Evolutionary conservation across 2,329 filamentous ascomycete genomes (phyloP).

Genomic region (Parafenestella ontariensis): DNA sequence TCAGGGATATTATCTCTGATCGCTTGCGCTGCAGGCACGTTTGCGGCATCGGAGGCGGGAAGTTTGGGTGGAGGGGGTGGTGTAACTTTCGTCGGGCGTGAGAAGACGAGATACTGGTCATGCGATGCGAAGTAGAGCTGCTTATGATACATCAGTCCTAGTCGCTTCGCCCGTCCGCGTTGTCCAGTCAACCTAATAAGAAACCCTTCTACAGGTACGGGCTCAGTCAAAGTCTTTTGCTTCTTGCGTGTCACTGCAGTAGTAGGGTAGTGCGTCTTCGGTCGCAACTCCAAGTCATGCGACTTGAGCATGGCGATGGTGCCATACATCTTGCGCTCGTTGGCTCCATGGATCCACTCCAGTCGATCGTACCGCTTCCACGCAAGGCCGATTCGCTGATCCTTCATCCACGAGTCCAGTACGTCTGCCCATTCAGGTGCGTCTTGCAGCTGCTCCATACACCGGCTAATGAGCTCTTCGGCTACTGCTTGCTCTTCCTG

Average conservation of each 20-base stretch:
- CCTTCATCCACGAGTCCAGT: constrained; percentile 64
- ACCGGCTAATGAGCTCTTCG: constrained; percentile 62
- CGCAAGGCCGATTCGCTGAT: constrained; percentile 67
- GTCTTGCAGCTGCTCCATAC: constrained; percentile 64
- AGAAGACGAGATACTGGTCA: constrained; percentile 69
- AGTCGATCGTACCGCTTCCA: constrained; percentile 74
- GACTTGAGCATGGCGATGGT: constrained; percentile 71
- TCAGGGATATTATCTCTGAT: constrained; percentile 65
- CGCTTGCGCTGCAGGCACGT: constrained; percentile 61
- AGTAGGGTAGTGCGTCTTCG: constrained; percentile 70
- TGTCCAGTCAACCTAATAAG: constrained; percentile 70
- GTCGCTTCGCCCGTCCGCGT: constrained; percentile 63
- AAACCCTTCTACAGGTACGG: constrained; percentile 70
- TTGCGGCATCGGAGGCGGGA: constrained; percentile 50
- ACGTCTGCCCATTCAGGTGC: constrained; percentile 67
- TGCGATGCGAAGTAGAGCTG: constrained; percentile 70
- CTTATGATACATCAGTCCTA: constrained; percentile 70
- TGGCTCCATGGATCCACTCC: constrained; percentile 71
- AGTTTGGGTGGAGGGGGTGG: constrained; percentile 66
- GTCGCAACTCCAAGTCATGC: constrained; percentile 70
- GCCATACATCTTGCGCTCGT: constrained; percentile 73
- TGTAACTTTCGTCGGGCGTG: constrained; percentile 63
- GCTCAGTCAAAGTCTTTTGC: constrained; percentile 60
- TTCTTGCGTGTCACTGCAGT: constrained; percentile 51
- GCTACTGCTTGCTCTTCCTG: constrained; percentile 64